These are phyloP conservation scores for Tuber aestivum DNA, from an alignment of 495 filamentous ascomycete species.

Conservation along the genomic window DNA sequence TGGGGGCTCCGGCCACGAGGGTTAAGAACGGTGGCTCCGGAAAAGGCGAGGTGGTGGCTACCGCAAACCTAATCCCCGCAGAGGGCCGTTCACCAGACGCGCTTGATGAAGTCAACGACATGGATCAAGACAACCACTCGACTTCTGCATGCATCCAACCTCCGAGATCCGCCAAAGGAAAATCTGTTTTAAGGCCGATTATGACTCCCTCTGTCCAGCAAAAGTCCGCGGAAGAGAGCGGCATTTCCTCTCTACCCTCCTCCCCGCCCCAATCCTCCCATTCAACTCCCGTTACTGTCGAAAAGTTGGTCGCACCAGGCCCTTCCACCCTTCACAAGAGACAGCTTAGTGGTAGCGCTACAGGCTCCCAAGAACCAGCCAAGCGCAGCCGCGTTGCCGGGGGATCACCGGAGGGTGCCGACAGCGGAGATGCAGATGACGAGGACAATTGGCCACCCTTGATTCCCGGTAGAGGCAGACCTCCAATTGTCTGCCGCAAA, in stretches of 20 bases:
- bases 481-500: background rate
- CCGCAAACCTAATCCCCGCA: background rate
- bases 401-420: background rate
- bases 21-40: background rate
- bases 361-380: background rate
- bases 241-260: background rate
- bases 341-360: background rate
- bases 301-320: background rate
- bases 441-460: background rate
- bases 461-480: background rate
- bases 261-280: background rate
- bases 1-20: background rate
- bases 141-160: background rate
- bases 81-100: background rate
- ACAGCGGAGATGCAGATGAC: background rate
- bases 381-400: background rate
- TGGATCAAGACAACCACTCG: background rate
- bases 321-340: background rate
- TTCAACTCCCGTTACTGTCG: background rate
- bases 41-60: background rate
- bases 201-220: background rate
- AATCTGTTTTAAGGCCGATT: background rate
- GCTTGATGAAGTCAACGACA: background rate
- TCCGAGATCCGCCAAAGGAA: background rate
- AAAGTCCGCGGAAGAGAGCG: background rate